Evolutionary conservation across 2,329 filamentous ascomycete genomes (phyloP).

Genomic region (Aureobasidium namibiae): DNA sequence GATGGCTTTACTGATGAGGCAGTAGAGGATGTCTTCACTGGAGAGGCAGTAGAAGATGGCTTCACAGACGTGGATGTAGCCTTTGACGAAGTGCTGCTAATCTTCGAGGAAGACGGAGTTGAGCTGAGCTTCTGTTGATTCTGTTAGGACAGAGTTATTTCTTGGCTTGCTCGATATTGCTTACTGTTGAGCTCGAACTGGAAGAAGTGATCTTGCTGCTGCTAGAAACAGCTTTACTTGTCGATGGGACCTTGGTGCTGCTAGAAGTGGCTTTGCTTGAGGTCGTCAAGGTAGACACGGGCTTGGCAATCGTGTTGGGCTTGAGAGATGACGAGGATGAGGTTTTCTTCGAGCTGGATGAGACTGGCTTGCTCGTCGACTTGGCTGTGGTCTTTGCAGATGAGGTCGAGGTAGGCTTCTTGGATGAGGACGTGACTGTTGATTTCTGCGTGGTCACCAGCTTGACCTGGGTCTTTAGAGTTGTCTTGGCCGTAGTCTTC

Average conservation of each 20-base stretch:
- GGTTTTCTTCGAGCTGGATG: not conserved
- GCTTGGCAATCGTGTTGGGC: not conserved
- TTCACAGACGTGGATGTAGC: not conserved
- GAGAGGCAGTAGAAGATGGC: too few relatives aligned
- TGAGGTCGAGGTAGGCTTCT: not conserved
- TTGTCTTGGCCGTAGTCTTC: conserved; percentile 1
- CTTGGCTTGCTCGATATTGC: too few relatives aligned
- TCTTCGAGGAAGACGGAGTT: not conserved
- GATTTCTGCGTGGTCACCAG: not conserved
- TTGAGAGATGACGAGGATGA: not conserved
- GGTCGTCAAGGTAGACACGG: not conserved
- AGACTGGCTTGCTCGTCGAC: not conserved
- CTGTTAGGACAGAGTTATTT: not conserved
- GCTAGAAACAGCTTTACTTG: not conserved
- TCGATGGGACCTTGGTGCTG: not conserved
- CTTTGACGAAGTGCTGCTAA: not conserved
- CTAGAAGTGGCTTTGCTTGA: not conserved
- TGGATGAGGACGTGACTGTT: not conserved
- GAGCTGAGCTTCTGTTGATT: not conserved
- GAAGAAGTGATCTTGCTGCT: not conserved
- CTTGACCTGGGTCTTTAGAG: not conserved
- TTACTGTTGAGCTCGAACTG: not conserved
- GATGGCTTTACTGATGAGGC: too few relatives aligned
- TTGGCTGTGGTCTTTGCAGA: not conserved
- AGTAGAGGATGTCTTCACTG: too few relatives aligned